Base-by-base conservation (phyloP, 257 asterid species). In the Fraxinus pennsylvanica region DNA sequence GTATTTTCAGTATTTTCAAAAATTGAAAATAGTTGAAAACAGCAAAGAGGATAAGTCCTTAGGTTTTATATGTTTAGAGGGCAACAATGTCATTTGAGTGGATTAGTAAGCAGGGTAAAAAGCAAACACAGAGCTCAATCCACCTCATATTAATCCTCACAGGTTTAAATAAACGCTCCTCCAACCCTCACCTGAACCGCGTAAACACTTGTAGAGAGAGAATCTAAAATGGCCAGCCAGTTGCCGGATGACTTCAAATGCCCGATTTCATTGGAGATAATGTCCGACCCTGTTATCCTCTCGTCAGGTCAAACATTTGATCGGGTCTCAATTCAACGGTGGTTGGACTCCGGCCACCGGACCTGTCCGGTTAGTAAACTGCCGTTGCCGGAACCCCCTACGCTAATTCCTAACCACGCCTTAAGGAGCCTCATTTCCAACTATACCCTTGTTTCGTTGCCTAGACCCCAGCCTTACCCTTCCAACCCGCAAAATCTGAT, bases 251-350 rank as follows among this genome's bases (percentile, higher is more conserved):
- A 94, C 71, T 94, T 92, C 89, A 89, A 79, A 81, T 94, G 99
- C 83, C 97, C 99, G 45, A 94, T 94, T 86, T 92, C 99, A 0
- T 84, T 94, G 0, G 97, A 94, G 82, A 87, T 95, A 72, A 95
- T 95, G 99, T 83, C 96, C 76, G 99, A 95, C 96, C 99, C 99
- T 74, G 99, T 95, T 47, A 93, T 95, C 63, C 94, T 95, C 67
- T 91, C 98, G 0, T 93, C 99, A 41, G 99, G 99, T 47, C 99
- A 95, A 84, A 95, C 99, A 81, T 95, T 95, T 81, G 99, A 95
- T 85, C 98, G 99, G 12, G 81, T 90, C 33, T 91, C 98, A 30
- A 92, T 95, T 41, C 97, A 90, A 74, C 94, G 92, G 22, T 95
- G 99, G 99, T 61, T 95, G 1, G 98, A 92, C 90, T 90, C 94